Evolutionary conservation across 2,329 filamentous ascomycete species (phyloP).

Genomic region (Coniochaeta sp.): DNA sequence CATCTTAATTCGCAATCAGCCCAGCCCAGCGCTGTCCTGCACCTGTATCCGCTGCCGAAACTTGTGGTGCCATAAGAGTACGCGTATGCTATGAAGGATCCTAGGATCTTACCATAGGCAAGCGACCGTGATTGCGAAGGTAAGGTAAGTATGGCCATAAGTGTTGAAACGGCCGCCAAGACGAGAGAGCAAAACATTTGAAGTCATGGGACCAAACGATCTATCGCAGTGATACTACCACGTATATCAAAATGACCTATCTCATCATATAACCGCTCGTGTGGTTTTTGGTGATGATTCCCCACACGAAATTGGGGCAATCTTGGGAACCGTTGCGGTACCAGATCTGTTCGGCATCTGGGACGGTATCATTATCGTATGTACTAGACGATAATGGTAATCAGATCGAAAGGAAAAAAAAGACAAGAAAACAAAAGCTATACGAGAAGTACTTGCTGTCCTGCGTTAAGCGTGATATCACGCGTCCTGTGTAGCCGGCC

Average conservation of each 20-base stretch:
- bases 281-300: background rate
- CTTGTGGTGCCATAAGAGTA: background rate
- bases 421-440: too few relatives aligned
- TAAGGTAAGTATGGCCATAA: too few relatives aligned
- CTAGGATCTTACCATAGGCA: too few relatives aligned
- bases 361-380: background rate
- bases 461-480: too few relatives aligned
- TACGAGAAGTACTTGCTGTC: too few relatives aligned
- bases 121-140: too few relatives aligned
- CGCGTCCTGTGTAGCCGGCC: too few relatives aligned
- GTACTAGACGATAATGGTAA: too few relatives aligned
- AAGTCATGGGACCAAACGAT: background rate
- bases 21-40: background rate
- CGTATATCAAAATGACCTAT: background rate
- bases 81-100: too few relatives aligned
- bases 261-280: background rate
- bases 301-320: constrained; percentile 7
- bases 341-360: constrained; percentile 2
- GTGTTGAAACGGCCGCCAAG: background rate
- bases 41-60: too few relatives aligned
- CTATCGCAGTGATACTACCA: background rate
- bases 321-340: constrained; percentile 5
- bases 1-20: background rate
- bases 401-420: too few relatives aligned
- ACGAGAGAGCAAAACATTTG: too few relatives aligned